Percentiles rank a stretch among this genome's conserved stretches.
phyloP scores from a whole-genome alignment of 495 filamentous ascomycete species.

The Melanomma pulvis-pyrius region DNA sequence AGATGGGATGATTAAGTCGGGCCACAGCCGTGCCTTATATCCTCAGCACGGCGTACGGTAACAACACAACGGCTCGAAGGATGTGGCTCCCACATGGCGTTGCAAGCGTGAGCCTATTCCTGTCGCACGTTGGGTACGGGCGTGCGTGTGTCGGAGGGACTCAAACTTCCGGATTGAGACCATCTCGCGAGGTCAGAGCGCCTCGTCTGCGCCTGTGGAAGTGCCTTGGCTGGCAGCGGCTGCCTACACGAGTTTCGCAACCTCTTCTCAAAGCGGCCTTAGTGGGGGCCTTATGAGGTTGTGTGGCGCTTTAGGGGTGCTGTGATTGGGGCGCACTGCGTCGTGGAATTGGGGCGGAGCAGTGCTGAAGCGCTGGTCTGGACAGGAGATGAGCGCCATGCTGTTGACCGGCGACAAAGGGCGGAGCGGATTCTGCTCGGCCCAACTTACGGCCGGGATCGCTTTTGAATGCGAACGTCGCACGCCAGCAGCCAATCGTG shows the following conservation, averaged over 20 bases:
- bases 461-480: not conserved
- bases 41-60: not conserved
- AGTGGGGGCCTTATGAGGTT: not conserved
- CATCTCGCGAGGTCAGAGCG: constrained; percentile 3
- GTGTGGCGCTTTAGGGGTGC: not conserved
- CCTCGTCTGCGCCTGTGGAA: not conserved
- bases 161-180: not conserved
- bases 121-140: constrained; percentile 3
- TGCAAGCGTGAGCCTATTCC: not conserved
- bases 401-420: not conserved
- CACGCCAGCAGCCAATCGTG: not conserved
- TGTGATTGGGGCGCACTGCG: constrained; percentile 11
- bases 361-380: not conserved
- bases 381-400: not conserved
- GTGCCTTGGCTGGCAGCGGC: constrained; percentile 4
- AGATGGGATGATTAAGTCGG: not conserved
- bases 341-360: constrained; percentile 24
- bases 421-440: constrained; percentile 1
- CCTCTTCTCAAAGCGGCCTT: not conserved
- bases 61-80: not conserved
- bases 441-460: not conserved
- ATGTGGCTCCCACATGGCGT: not conserved
- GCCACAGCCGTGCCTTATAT: not conserved
- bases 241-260: constrained; percentile 1
- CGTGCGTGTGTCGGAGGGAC: constrained; percentile 9